Evolutionary conservation across 805 yeast genomes (phyloP).

Genomic region (Starmera dryadoides): DNA sequence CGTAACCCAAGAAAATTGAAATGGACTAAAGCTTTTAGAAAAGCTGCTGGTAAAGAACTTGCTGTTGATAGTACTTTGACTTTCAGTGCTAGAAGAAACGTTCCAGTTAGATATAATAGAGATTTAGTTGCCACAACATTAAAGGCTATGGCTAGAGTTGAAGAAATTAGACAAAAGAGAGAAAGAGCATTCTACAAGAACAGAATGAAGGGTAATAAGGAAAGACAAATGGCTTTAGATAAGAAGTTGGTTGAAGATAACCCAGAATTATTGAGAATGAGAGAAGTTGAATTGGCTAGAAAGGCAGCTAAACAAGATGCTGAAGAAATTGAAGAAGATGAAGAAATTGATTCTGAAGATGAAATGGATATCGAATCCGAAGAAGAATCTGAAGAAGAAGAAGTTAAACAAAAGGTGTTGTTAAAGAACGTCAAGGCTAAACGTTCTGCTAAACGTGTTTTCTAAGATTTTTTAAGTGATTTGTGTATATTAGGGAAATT

Average conservation of each 20-base stretch:
- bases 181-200: slow-evolving; percentile 98
- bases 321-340: slow-evolving; percentile 39
- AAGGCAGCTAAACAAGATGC: slow-evolving; percentile 65
- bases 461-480: slow-evolving; percentile 2
- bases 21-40: slow-evolving; percentile 99
- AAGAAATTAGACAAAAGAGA: slow-evolving; percentile 92
- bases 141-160: slow-evolving; percentile 92
- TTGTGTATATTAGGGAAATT: not conserved
- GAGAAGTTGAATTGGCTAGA: slow-evolving; percentile 86
- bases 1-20: slow-evolving; percentile 96
- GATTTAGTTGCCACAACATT: slow-evolving; percentile 91
- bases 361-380: slow-evolving; percentile 42
- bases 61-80: slow-evolving; percentile 96
- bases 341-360: slow-evolving; percentile 37
- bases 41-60: slow-evolving; percentile 97
- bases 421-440: slow-evolving; percentile 19
- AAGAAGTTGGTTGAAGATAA: slow-evolving; percentile 80
- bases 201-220: slow-evolving; percentile 97
- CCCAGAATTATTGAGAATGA: slow-evolving; percentile 84
- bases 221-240: slow-evolving; percentile 76
- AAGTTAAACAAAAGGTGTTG: slow-evolving; percentile 35
- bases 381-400: slow-evolving; percentile 51
- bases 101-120: slow-evolving; percentile 96
- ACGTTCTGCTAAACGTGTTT: slow-evolving; percentile 18
- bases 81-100: slow-evolving; percentile 95